These are phyloP conservation scores for Urostyla sp. DNA, from an alignment of 73 alveolate genomes.

Conservation along the genomic window DNA sequence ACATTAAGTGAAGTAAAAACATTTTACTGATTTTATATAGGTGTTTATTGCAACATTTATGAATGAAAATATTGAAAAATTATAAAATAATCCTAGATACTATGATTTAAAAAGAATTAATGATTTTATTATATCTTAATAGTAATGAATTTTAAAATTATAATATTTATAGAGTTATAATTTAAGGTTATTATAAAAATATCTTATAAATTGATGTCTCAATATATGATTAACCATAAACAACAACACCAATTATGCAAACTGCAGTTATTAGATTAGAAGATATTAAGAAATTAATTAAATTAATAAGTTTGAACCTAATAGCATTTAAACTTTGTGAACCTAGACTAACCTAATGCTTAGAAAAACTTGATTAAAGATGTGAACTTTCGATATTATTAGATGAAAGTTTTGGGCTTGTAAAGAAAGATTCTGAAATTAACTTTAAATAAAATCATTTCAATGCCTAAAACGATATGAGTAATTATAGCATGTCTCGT, in stretches of 20 bases:
- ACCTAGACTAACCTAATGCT: neutral
- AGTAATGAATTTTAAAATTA: neutral
- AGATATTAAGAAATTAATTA: conserved; percentile 13
- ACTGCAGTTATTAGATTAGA: conserved; percentile 29
- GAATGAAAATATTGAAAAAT: conserved; percentile 14
- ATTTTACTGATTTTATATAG: neutral
- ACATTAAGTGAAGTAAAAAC: conserved; percentile 20
- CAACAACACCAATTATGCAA: conserved; percentile 16
- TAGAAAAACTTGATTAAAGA: conserved; percentile 10
- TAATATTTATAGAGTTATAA: conserved; percentile 5
- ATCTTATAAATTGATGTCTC: conserved; percentile 30
- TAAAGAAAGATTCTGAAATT: neutral
- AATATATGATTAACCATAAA: neutral
- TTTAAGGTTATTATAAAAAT: conserved; percentile 17
- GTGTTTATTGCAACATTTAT: conserved; percentile 15
- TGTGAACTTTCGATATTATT: neutral
- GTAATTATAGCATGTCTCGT: too few species aligned
- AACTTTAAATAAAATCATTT: too few species aligned
- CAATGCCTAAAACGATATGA: too few species aligned
- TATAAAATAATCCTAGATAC: neutral
- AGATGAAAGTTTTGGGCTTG: conserved; percentile 30
- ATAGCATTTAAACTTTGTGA: neutral
- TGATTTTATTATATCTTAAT: conserved; percentile 23
- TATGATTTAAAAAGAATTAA: conserved; percentile 37
- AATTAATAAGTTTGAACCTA: neutral